Percentiles rank a stretch among this genome's conserved stretches.
Conservation (phyloP, 2,329 filamentous ascomycete species). For the Talaromyces sp. region DNA sequence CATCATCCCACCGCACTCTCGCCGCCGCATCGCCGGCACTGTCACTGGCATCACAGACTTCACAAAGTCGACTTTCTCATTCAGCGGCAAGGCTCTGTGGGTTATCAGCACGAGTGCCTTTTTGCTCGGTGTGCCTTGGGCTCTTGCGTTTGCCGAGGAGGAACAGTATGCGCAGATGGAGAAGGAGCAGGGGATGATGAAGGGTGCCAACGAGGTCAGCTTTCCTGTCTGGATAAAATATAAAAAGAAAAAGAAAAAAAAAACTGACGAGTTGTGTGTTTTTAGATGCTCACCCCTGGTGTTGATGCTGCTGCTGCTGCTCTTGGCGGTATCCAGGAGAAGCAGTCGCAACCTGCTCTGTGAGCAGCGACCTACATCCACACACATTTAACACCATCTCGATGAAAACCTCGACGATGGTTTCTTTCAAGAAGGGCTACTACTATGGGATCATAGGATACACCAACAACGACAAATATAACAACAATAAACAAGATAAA, state of each 20-base stretch:
- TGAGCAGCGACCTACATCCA: background rate
- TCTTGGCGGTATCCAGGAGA: slow-evolving; percentile 5
- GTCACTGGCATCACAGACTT: slow-evolving; percentile 43
- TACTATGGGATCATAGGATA: background rate
- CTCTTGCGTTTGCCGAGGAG: slow-evolving; percentile 89
- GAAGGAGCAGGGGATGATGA: slow-evolving; percentile 92
- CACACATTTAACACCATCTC: background rate
- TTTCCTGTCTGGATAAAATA: background rate
- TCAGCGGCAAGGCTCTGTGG: slow-evolving; percentile 85
- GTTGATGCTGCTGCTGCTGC: slow-evolving; percentile 13
- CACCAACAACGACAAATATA: background rate
- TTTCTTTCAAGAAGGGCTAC: background rate
- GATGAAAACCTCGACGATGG: background rate
- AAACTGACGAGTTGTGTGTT: slow-evolving; percentile 1
- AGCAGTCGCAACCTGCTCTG: slow-evolving; percentile 10
- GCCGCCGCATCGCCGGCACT: slow-evolving; percentile 62
- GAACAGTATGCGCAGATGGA: slow-evolving; percentile 97
- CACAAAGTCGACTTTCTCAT: slow-evolving; percentile 46
- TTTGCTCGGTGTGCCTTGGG: slow-evolving; percentile 87
- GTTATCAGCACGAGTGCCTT: slow-evolving; percentile 85
- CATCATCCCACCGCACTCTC: slow-evolving; percentile 69
- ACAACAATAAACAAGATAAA: background rate
- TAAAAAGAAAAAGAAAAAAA: background rate
- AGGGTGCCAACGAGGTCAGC: slow-evolving; percentile 73
- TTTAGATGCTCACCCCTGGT: slow-evolving; percentile 42